Evolutionary conservation across 257 asterid genomes (phyloP).

Genomic region (Handroanthus guayacan): DNA sequence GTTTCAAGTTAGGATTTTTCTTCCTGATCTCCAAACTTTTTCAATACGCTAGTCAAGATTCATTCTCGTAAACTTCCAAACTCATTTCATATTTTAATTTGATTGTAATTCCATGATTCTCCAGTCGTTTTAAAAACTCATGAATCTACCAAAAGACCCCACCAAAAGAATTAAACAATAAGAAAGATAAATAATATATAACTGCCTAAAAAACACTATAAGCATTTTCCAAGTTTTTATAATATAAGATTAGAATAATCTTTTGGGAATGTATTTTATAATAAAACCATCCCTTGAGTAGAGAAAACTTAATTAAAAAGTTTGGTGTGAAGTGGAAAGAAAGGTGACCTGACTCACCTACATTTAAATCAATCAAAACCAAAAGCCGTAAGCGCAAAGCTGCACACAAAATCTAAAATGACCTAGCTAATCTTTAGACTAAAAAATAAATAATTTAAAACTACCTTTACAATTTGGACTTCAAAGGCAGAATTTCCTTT

Average conservation of each 20-base stretch:
- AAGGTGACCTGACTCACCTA: constrained; percentile 42
- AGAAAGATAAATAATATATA: too few relatives aligned
- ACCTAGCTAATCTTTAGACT: constrained; percentile 42
- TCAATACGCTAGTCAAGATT: too few relatives aligned
- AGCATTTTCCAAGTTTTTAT: not conserved
- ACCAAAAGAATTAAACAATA: too few relatives aligned
- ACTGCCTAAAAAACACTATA: too few relatives aligned
- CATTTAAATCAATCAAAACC: constrained; percentile 1
- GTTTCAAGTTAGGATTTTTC: too few relatives aligned
- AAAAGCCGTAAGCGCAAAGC: constrained; percentile 35
- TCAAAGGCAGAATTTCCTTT: constrained; percentile 44
- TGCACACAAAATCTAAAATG: constrained; percentile 19
- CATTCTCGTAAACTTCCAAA: too few relatives aligned
- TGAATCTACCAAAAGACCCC: too few relatives aligned
- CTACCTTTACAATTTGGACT: constrained; percentile 48
- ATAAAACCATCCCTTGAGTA: not conserved
- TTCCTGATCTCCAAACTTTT: too few relatives aligned
- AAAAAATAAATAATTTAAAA: constrained; percentile 13
- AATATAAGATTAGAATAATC: not conserved
- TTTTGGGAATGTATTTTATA: not conserved
- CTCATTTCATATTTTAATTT: too few relatives aligned
- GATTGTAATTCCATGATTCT: too few relatives aligned
- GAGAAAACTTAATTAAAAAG: constrained; percentile 31
- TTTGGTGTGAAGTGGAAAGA: constrained; percentile 43
- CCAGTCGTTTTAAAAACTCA: too few relatives aligned